Base-by-base conservation (phyloP, 768 basidiomycete genomes). In the Stropharia rugosoannulata region DNA sequence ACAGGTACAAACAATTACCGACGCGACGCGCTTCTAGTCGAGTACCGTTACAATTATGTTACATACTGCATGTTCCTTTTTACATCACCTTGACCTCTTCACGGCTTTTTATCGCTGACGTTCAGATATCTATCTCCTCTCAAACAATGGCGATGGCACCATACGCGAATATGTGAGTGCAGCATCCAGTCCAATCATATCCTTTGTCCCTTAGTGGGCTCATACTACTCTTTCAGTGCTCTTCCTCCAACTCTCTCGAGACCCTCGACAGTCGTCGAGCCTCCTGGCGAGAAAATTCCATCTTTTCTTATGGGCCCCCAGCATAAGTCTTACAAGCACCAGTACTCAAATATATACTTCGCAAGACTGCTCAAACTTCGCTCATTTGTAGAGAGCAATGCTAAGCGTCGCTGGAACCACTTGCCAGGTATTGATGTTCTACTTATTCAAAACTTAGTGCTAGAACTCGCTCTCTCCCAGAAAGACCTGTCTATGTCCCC, bases 401-500 rank as follows among this genome's bases (percentile, higher is more conserved):
- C 82, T 2, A 55, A 59, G 10, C 58, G 63, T 19, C 68, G 71
- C 58, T 83, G 82, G 82, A 68, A 65, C 37, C 63, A 64, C 36
- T 58, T 79, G 42, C 62, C 68, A 35, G 79, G 81, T 78, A 47
- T n/a, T 69, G 62, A 29, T 18, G 36, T 11, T 44, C 22, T 8
- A 29, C 41, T 11, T 10, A 25, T n/a, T 41, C 16, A 9, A 10
- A 32, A 0, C 8, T 32, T 35, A 4, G 15, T 19, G n/a, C 54
- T 19, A 54, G 11, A 43, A 27, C 43, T 25, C 49, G 40, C 29
- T 29, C 15, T 25, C 15, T 12, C n/a, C n/a, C 63, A 92, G 91
- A 86, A 8, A 76, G 80, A 10, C 93, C 94, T 0, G 65, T 78
- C 10, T 79, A 86, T 29, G 82, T 95, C n/a, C 79, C 85, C 5